Conservation (phyloP, 192 early-diverging fungal species). For the Coemansia aciculifera region DNA sequence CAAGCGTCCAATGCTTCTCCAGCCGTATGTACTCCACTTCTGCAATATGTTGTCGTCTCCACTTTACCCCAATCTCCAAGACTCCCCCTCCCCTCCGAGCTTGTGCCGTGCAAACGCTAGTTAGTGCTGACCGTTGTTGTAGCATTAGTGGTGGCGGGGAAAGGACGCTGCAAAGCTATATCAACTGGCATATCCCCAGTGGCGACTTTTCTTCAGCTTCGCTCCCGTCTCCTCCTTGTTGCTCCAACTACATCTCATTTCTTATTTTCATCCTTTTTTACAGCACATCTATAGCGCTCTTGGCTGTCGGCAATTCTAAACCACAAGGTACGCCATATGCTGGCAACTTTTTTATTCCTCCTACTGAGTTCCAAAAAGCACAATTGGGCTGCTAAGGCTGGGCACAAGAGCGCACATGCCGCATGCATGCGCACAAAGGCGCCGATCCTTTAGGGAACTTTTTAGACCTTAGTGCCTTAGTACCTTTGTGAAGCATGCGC, state of each 20-base stretch:
- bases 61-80: background rate
- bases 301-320: background rate
- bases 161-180: background rate
- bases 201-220: background rate
- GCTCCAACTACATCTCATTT: background rate
- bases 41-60: background rate
- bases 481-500: constrained; percentile 1
- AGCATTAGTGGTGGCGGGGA: background rate
- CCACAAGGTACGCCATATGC: background rate
- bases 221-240: background rate
- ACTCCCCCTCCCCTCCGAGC: background rate
- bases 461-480: constrained; percentile 1
- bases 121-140: background rate
- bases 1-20: background rate
- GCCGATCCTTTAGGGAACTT: constrained; percentile 3
- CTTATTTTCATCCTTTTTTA: background rate
- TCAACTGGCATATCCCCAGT: background rate
- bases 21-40: background rate
- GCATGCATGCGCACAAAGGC: background rate
- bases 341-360: background rate
- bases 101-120: background rate
- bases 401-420: background rate
- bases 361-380: background rate
- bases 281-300: background rate
- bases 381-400: background rate